phyloP scores from a whole-genome alignment of 306 rosid species.

The Ziziphus jujuba region DNA sequence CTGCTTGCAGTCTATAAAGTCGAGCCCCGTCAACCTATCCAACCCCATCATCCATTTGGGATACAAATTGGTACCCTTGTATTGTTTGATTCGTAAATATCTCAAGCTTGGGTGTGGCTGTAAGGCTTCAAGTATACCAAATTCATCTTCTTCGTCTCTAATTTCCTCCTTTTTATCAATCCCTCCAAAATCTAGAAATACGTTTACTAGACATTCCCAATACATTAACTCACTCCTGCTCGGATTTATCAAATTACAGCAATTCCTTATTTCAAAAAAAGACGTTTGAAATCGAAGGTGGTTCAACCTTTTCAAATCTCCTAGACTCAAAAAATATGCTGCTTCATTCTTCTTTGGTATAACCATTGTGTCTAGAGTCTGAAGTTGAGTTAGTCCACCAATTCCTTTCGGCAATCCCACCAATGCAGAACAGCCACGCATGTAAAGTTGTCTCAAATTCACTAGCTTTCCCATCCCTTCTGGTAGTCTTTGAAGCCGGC shows the following conservation, averaged over 20 bases:
- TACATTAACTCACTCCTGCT: background rate
- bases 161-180: too few relatives aligned
- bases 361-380: background rate
- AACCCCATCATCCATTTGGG: constrained; percentile 15
- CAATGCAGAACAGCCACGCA: background rate
- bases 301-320: constrained; percentile 6
- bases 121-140: background rate
- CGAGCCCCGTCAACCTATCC: background rate
- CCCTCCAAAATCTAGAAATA: background rate
- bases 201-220: background rate
- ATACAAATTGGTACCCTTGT: background rate
- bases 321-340: background rate
- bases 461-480: constrained; percentile 11
- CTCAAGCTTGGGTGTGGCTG: constrained; percentile 5
- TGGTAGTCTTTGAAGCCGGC: constrained; percentile 3
- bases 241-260: background rate
- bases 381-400: constrained; percentile 3
- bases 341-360: background rate
- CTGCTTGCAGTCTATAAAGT: accelerated
- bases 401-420: constrained; percentile 19
- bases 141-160: background rate
- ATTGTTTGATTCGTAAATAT: accelerated
- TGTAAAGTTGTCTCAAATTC: constrained; percentile 14
- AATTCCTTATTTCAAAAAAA: constrained; percentile 1
- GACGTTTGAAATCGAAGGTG: background rate